Base-by-base conservation (phyloP, 345 rosid genomes). In the Salix viminalis region DNA sequence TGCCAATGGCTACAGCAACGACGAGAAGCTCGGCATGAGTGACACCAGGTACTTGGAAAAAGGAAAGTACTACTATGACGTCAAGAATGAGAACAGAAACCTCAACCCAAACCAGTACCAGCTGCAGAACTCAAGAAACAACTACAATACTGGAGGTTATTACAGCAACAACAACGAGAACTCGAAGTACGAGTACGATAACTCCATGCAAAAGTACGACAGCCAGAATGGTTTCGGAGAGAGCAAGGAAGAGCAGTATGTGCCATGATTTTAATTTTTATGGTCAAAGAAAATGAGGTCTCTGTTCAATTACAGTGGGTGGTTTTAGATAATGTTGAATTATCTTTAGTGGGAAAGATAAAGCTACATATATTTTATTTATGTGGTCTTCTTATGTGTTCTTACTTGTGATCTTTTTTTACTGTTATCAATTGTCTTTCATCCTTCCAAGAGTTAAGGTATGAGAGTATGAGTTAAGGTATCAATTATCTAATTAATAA, bases 11-110 rank as follows among this genome's bases (percentile, higher is more conserved):
- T 61, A 62, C 46, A 67, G 21, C 18, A 60, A 65, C 14, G 32
- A 10, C 2, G 72, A 34, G 76, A 75, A 42, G 69, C 83, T 76
- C 67, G 83, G 83, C 18, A 80, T 80, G 83, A 80, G 83, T 39
- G 83, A 80, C 67, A 80, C 83, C 15, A 75, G 76, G 62, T 76
- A 3, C 73, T 6, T 76, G 83, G 76, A 56, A n/a, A 67, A 75
- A 2, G 83, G 76, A 6, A 80, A 56, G 69, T 80, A 71, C 32
- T 80, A 19, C n/a, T 24, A 65, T 67, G 76, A 80, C 21, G 0
- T 44, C 15, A 19, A 3, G 5, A 41, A 46, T 37, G 73, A 44
- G 75, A 76, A 60, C 15, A 71, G 65, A 12, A 39, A 64, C 15
- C 24, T 16, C 26, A 21, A 61, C 41, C 64, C 30, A 14, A 67